Base-by-base conservation (phyloP, 139 green algal genomes). In the Tetradesmus lagerheimii region DNA sequence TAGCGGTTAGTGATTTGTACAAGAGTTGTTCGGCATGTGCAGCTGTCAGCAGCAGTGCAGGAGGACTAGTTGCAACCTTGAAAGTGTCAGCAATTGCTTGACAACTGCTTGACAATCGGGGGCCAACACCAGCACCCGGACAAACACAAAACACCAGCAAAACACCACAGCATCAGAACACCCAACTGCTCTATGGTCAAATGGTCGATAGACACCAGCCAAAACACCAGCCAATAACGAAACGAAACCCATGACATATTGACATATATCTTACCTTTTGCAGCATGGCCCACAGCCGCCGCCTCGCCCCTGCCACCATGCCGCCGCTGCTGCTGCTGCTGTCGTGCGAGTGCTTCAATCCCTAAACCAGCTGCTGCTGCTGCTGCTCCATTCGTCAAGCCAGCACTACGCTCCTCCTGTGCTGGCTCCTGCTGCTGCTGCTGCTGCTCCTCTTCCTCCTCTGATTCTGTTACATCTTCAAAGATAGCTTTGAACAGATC, bases 401-500 rank as follows among this genome's bases (percentile, higher is more conserved):
- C 71, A 23, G 18, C 41, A 11, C 50, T 64, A 4, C 29, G 4
- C 27, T 83, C 14, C 4, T 37, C 80, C 27, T 4, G 34, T 27
- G 57, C 43, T 53, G 18, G 34, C 50, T 78, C n/a, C 43, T 37
- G 86, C 77, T 90, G 80, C 80, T 87, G 45, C 74, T 71, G 34
- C 47, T 91, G 87, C 87, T 80, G 35, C 37, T 90, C 11, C 77
- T 95, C 83, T 18, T 95, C 93, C 38, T 91, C 83, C 34, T 95
- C 91, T 74, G 93, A 93, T 20, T 97, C 94, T 1, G 93, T 89
- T 0, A 90, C 92, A 16, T 92, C 95, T 81, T 98, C 96, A 89
- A 98, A 98, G 77, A 98, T 98, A 25, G 96, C 95, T 37, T 97
- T 96, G 92, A 98, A 98, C 0, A 98, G 92, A 89, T 98, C 96